phyloP scores from a whole-genome alignment of 2,329 filamentous ascomycete genomes.

The Epichloe gansuensis region DNA sequence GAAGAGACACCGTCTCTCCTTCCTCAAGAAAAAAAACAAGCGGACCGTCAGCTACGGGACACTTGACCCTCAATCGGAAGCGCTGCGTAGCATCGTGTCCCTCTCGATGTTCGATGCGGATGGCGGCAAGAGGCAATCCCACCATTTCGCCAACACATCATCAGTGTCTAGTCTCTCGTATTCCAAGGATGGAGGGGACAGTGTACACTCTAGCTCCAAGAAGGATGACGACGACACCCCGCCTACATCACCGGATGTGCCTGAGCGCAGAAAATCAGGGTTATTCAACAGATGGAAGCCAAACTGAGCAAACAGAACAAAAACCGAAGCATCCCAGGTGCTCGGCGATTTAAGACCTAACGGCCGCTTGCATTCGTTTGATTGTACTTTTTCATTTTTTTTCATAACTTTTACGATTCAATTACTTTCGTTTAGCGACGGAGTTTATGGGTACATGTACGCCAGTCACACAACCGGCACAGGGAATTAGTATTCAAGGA shows the following conservation, averaged over 20 bases:
- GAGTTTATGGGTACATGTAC: constrained; percentile 7
- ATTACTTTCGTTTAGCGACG: constrained; percentile 9
- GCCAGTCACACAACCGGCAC: too few species aligned
- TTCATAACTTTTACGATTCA: too few species aligned
- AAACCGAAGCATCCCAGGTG: neutral
- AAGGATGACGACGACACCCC: constrained; percentile 22
- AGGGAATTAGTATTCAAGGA: too few species aligned
- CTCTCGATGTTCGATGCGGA: constrained; percentile 18
- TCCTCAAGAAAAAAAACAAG: constrained; percentile 35
- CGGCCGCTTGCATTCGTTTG: constrained; percentile 4
- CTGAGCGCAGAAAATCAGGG: constrained; percentile 16
- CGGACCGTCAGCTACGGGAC: constrained; percentile 34
- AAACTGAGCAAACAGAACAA: neutral
- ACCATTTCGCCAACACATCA: constrained; percentile 13
- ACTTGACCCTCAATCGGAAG: constrained; percentile 25
- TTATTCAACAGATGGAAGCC: constrained; percentile 8
- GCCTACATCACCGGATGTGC: constrained; percentile 23
- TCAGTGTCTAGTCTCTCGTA: constrained; percentile 18
- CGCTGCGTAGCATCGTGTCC: constrained; percentile 21
- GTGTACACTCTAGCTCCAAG: constrained; percentile 16
- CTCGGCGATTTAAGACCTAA: constrained; percentile 7
- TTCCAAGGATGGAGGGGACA: constrained; percentile 29
- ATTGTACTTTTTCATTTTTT: neutral
- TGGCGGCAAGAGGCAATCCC: constrained; percentile 11
- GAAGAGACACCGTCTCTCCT: constrained; percentile 32